phyloP scores from a whole-genome alignment of 768 basidiomycete species.

The Cyclocybe aegerita region DNA sequence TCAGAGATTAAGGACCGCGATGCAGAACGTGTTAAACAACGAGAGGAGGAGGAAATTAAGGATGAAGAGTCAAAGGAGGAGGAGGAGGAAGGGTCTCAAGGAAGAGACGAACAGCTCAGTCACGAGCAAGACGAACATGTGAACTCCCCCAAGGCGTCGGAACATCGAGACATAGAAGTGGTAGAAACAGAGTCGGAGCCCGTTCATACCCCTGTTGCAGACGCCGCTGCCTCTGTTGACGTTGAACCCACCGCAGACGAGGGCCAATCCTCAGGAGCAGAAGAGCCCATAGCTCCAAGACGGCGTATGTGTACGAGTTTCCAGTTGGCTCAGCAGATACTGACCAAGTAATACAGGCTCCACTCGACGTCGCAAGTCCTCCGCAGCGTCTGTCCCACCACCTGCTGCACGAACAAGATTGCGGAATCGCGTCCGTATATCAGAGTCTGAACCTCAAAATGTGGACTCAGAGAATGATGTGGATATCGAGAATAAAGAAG shows the following conservation, averaged over 20 bases:
- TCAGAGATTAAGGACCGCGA: slow-evolving; percentile 21
- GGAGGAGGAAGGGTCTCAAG: slow-evolving; percentile 17
- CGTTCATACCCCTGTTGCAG: slow-evolving; percentile 8
- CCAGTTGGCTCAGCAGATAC: background rate
- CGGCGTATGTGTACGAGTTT: slow-evolving; percentile 28
- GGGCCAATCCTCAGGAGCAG: slow-evolving; percentile 14
- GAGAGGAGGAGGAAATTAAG: slow-evolving; percentile 3
- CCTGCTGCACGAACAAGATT: slow-evolving; percentile 25
- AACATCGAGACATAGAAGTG: background rate
- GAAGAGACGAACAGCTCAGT: slow-evolving; percentile 11
- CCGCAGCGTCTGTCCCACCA: slow-evolving; percentile 29
- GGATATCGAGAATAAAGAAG: slow-evolving; percentile 25
- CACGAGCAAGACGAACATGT: slow-evolving; percentile 11
- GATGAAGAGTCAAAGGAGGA: slow-evolving; percentile 21
- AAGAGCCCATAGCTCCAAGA: slow-evolving; percentile 22
- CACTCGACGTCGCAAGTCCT: slow-evolving; percentile 38
- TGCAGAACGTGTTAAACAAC: background rate
- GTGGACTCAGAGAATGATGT: slow-evolving; percentile 23
- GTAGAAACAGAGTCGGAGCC: slow-evolving; percentile 13
- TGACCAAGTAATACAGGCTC: slow-evolving; percentile 29
- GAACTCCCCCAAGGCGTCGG: slow-evolving; percentile 1
- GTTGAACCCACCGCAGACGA: slow-evolving; percentile 8
- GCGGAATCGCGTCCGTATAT: slow-evolving; percentile 27
- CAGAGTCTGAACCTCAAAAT: slow-evolving; percentile 24
- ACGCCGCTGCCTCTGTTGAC: slow-evolving; percentile 1